Conservation (phyloP, 371 early-diverging fungal genomes). For the Mortierella sp. region DNA sequence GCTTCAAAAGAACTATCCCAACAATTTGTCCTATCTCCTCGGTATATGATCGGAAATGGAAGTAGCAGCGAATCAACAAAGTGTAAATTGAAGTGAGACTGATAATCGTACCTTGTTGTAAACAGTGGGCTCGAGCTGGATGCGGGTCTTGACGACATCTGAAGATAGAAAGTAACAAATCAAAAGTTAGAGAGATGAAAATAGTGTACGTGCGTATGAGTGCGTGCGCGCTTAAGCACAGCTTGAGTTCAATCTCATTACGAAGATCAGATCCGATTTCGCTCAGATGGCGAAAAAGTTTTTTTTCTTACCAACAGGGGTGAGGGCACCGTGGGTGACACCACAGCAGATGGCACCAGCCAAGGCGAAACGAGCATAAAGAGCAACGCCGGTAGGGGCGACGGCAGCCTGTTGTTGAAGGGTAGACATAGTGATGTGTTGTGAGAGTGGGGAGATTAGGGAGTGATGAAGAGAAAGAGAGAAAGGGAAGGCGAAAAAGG, state of each 20-base stretch:
- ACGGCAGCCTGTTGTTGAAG: constrained; percentile 58
- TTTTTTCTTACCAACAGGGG: constrained; percentile 52
- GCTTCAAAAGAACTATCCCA: background rate
- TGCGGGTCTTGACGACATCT: constrained; percentile 83
- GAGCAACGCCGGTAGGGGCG: constrained; percentile 71
- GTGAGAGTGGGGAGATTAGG: background rate
- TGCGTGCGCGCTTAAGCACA: background rate
- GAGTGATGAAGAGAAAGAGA: constrained; percentile 12
- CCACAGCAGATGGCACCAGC: constrained; percentile 82
- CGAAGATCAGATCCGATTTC: constrained; percentile 19
- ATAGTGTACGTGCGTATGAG: background rate
- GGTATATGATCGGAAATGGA: background rate
- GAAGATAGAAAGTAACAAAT: background rate
- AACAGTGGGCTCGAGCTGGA: constrained; percentile 77
- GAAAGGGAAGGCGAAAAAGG: constrained; percentile 24
- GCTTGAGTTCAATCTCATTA: background rate
- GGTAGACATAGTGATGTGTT: constrained; percentile 49
- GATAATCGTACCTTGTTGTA: constrained; percentile 73
- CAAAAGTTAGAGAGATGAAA: background rate
- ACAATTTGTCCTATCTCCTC: no score
- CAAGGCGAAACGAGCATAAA: constrained; percentile 81
- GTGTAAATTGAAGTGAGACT: background rate
- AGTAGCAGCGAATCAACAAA: background rate
- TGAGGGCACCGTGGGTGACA: constrained; percentile 81
- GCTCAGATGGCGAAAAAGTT: background rate